Base-by-base conservation (phyloP, 83 land plant species). In the Picea abies region DNA sequence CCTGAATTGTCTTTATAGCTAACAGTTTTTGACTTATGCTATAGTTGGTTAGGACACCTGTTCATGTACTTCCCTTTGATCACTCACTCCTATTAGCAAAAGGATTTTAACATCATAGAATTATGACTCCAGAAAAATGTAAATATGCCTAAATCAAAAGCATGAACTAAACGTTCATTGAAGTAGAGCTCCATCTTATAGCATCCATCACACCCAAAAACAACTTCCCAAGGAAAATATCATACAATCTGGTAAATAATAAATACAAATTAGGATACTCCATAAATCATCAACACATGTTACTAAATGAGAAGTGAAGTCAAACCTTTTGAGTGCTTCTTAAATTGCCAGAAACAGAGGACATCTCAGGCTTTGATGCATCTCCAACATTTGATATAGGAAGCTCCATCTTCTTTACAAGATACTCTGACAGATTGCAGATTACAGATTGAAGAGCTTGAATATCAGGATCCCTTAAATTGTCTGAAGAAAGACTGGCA, bases 401-500 rank as follows among this genome's bases (percentile, higher is more conserved):
- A 71, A 37, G 47, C 47, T n/a, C 20, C 75, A 71, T 39, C 75
- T n/a, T 41, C n/a, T 71, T 71, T n/a, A 71, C 22, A 39, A 71
- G 44, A 39, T 44, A 71, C 47, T 71, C 47, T 71, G 75, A 71
- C 32, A 71, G 75, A 39, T 71, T 71, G 49, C 19, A 71, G 7
- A 71, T 71, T 41, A 71, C n/a, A 71, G 47, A 71, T 44, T 71
- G 44, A 16, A 71, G 75, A 39, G 32, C 75, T 39, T 39, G 75
- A 19, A 71, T 12, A 8, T 71, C 75, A 39, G 23, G 39, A 35
- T 39, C 75, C 39, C 75, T 37, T 39, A 39, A 5, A 35, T 71
- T 71, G 44, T 37, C 49, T 17, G 22, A 17, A 71, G 9, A 39
- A 37, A 44, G 19, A 71, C 75, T 37, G 22, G 49, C 44, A 71